Evolutionary conservation across 2,329 filamentous ascomycete species (phyloP).

Genomic region (Calonectria naviculata): DNA sequence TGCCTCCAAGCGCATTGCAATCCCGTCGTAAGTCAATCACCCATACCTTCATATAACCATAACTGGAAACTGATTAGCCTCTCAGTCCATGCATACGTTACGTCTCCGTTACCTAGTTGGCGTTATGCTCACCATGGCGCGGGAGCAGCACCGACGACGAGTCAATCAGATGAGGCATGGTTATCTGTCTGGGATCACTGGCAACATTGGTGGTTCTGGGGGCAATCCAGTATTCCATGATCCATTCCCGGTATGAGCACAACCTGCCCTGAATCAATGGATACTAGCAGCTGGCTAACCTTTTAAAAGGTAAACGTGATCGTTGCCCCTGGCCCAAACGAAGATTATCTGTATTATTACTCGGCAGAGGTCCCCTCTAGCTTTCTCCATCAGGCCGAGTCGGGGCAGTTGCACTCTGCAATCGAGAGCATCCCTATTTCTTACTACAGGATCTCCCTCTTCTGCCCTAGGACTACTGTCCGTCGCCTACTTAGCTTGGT

Average conservation of each 20-base stretch:
- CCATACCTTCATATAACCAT: background rate
- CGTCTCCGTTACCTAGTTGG: background rate
- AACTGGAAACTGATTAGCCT: background rate
- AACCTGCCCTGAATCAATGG: background rate
- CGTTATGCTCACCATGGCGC: background rate
- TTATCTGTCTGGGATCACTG: background rate
- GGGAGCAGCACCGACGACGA: background rate
- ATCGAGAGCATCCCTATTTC: background rate
- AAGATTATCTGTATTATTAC: background rate
- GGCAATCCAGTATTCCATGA: no score
- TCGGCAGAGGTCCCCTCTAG: background rate
- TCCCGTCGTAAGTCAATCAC: background rate
- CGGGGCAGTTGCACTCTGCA: background rate
- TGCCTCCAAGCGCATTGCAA: background rate
- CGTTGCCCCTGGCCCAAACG: background rate
- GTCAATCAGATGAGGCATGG: background rate
- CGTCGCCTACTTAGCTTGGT: background rate
- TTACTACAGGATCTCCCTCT: background rate
- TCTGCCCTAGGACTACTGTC: background rate
- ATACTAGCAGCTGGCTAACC: background rate
- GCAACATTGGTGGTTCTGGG: no score
- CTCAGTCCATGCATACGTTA: background rate
- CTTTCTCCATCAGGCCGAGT: background rate
- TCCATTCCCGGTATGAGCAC: background rate
- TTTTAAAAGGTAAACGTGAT: background rate